phyloP scores from a whole-genome alignment of 1,284 basidiomycete species.

The Salmacisia buchloeana region DNA sequence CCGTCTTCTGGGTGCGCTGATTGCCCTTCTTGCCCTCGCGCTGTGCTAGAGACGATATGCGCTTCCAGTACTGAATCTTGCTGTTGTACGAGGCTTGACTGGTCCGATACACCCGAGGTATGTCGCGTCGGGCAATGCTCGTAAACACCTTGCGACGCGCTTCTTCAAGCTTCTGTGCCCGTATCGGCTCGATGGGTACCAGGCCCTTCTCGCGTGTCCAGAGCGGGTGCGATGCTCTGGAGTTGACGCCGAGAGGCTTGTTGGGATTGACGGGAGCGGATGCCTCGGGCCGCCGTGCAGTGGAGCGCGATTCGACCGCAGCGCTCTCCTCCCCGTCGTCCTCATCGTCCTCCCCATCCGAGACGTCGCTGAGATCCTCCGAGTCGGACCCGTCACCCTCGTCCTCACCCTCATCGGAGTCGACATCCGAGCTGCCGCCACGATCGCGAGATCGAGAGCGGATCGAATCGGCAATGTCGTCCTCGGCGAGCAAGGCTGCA shows the following conservation, averaged over 20 bases:
- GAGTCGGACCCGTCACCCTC: background rate
- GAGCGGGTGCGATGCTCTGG: background rate
- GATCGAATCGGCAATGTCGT: background rate
- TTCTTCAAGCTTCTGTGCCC: constrained; percentile 42
- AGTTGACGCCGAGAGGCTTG: background rate
- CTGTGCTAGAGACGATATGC: constrained; percentile 70
- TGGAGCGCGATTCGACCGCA: background rate
- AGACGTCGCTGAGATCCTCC: no score
- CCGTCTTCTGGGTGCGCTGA: constrained; percentile 71
- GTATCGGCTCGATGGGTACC: constrained; percentile 35
- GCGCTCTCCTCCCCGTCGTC: background rate
- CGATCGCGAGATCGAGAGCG: background rate
- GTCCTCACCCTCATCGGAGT: background rate
- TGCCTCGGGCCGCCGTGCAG: no score
- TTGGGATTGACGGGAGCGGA: background rate
- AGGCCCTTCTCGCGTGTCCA: constrained; percentile 17
- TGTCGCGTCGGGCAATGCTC: constrained; percentile 46
- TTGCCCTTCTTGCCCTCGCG: constrained; percentile 75
- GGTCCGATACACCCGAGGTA: constrained; percentile 49
- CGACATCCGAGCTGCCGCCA: background rate
- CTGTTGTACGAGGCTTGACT: constrained; percentile 42
- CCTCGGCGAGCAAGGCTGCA: background rate
- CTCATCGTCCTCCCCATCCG: no score
- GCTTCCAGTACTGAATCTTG: constrained; percentile 62
- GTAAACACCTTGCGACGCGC: constrained; percentile 48